phyloP scores from a whole-genome alignment of 441 rosid species.

The Gossypium trilobum region DNA sequence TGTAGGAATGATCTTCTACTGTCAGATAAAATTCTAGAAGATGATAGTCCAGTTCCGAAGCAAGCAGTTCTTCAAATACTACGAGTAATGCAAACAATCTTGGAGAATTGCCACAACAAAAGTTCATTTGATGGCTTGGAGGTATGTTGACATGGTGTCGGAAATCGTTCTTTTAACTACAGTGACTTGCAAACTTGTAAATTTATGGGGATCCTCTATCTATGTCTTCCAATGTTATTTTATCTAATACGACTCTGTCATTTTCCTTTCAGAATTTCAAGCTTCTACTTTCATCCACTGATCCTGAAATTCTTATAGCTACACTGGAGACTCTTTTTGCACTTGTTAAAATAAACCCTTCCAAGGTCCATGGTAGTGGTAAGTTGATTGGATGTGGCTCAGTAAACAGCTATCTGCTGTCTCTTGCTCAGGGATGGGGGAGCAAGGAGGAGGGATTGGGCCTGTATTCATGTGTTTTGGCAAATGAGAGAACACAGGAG shows the following conservation, averaged over 20 bases:
- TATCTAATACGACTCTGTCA: constrained; percentile 16
- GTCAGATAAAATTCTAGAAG: constrained; percentile 61
- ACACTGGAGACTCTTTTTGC: constrained; percentile 80
- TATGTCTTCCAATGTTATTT: constrained; percentile 6
- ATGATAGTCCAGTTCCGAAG: constrained; percentile 70
- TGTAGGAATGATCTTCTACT: constrained; percentile 74
- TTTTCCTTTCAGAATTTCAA: constrained; percentile 72
- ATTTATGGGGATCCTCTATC: not conserved
- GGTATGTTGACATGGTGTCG: constrained; percentile 36
- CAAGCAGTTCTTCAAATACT: constrained; percentile 76
- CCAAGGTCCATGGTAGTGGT: constrained; percentile 83
- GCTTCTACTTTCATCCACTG: constrained; percentile 89
- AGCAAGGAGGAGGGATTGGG: constrained; percentile 98
- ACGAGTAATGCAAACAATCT: constrained; percentile 79
- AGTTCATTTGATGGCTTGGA: constrained; percentile 88
- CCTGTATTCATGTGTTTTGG: constrained; percentile 80
- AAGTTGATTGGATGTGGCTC: constrained; percentile 84
- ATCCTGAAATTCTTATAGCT: constrained; percentile 87
- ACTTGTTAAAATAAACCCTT: constrained; percentile 79
- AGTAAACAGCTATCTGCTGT: constrained; percentile 71
- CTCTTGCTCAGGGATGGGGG: constrained; percentile 98
- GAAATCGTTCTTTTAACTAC: not conserved
- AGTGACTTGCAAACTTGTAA: not conserved
- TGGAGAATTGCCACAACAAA: constrained; percentile 90
- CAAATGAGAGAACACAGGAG: constrained; percentile 80